Base-by-base conservation (phyloP, 805 yeast genomes). In the Komagataella kurtzmanii region DNA sequence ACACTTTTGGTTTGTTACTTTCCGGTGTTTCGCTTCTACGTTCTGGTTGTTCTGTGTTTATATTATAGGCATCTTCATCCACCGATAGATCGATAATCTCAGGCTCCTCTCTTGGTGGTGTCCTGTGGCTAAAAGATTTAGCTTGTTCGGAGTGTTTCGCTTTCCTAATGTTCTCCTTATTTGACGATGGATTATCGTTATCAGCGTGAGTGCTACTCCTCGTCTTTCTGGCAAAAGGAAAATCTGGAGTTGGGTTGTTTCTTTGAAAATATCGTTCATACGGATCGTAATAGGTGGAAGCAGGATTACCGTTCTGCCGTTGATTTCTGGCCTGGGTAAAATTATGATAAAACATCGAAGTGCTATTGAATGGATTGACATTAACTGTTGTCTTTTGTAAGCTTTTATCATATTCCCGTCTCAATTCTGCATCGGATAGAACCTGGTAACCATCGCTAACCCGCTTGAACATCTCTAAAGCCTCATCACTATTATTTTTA, bases 361-460 rank as follows among this genome's bases (percentile, higher is more conserved):
- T 30, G 40, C 43, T 47, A 55, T 54, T 23, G 55, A 12, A 40
- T 53, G 56, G 23, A 54, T 57, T 50, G 59, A 57, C 52, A 49
- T 48, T 54, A 56, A 30, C 14, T 2, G 40, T 14, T 14, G 40
- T 44, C 51, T 56, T 17, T 48, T 52, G 48, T 50, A 54, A 14
- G 47, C 55, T 52, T 36, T 50, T 49, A 62, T 90, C 96, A 60
- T 85, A 91, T 48, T 80, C 76, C 47, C 70, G 76, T 54, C 81
- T 75, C 54, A 76, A 69, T 47, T 80, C 85, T 1, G 79, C 77
- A 57, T 85, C 80, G 7, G 89, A 77, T 44, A 91, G 71, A 2
- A 84, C 82, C 62, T 89, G 97, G 65, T 93, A 89, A 0, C 98
- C 98, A 61, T 85, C 88, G 65, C 91, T 93, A 56, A 91, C 86